Conservation (phyloP, 306 rosid species). For the Begonia fuchsioides region DNA sequence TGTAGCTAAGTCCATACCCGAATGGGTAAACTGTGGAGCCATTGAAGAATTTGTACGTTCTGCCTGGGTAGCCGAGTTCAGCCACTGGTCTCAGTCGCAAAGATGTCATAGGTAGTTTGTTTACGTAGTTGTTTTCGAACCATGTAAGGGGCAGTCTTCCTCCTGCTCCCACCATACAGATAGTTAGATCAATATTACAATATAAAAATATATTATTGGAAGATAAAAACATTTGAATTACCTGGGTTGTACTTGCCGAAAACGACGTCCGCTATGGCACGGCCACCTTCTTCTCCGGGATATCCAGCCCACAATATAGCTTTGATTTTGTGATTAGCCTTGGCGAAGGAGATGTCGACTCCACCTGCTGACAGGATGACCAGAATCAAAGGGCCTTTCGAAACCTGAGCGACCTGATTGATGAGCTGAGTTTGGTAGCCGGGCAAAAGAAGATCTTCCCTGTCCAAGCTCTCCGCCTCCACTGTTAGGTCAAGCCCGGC, state of each 20-base stretch:
- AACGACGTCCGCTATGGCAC: slow-evolving; percentile 13
- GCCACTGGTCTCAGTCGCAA: slow-evolving; percentile 17
- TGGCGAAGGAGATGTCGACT: slow-evolving; percentile 47
- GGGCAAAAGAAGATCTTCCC: slow-evolving; percentile 57
- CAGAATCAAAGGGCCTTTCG: slow-evolving; percentile 42
- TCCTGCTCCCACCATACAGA: slow-evolving; percentile 8
- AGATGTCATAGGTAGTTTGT: slow-evolving; percentile 17
- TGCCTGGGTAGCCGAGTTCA: slow-evolving; percentile 18
- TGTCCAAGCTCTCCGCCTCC: slow-evolving; percentile 63
- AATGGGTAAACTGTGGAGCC: slow-evolving; percentile 21
- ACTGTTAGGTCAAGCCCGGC: slow-evolving; percentile 58
- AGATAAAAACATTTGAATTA: background rate
- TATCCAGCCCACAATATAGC: slow-evolving; percentile 28
- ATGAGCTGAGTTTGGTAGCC: slow-evolving; percentile 67
- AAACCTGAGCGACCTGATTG: slow-evolving; percentile 31
- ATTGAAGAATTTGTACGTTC: slow-evolving; percentile 23
- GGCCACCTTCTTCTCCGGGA: slow-evolving; percentile 23
- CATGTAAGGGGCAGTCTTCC: slow-evolving; percentile 28
- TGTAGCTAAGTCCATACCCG: slow-evolving; percentile 23
- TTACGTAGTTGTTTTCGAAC: slow-evolving; percentile 12
- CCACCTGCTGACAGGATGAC: slow-evolving; percentile 78
- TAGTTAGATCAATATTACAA: background rate
- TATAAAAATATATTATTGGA: background rate
- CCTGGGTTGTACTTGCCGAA: slow-evolving; percentile 22
- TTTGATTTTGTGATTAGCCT: slow-evolving; percentile 24